These are phyloP conservation scores for Cryphonectria parasitica DNA, from an alignment of 2,329 filamentous ascomycete genomes.

Conservation along the genomic window DNA sequence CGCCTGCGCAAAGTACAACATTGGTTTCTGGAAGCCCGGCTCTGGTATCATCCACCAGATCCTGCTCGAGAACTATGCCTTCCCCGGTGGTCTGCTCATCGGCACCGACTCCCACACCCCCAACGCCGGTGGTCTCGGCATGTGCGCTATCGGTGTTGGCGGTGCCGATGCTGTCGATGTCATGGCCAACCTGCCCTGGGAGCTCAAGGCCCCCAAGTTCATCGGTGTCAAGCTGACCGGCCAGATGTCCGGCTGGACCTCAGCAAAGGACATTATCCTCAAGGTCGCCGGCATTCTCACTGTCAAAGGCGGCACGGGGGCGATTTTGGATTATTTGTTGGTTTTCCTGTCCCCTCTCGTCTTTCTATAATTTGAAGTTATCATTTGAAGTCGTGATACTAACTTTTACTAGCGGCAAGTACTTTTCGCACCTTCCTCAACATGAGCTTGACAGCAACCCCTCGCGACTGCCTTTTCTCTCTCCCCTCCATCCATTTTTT, in stretches of 20 bases:
- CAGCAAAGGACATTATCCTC: constrained; percentile 95
- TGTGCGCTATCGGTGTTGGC: constrained; percentile 93
- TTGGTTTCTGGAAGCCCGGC: constrained; percentile 98
- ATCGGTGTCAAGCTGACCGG: constrained; percentile 97
- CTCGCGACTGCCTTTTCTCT: background rate
- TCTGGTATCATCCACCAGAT: constrained; percentile 99
- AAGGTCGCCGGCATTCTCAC: constrained; percentile 97
- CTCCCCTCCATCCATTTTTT: background rate
- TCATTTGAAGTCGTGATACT: background rate
- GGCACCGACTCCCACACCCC: constrained; percentile 98
- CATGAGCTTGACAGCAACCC: too few species aligned
- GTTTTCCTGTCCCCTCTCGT: background rate
- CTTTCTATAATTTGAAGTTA: too few species aligned
- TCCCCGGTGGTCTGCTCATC: constrained; percentile 97
- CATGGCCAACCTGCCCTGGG: constrained; percentile 96
- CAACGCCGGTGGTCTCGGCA: constrained; percentile 94
- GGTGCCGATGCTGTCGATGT: constrained; percentile 98
- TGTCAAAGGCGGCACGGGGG: constrained; percentile 96
- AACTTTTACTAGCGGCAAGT: background rate
- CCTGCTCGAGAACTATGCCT: constrained; percentile 97
- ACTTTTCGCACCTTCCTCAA: background rate
- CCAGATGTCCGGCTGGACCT: constrained; percentile 84
- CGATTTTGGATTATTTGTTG: constrained; percentile 70
- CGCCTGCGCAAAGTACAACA: constrained; percentile 98
- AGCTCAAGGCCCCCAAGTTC: constrained; percentile 95